A percentile compares a stretch with the other conserved stretches of the same genome.
Conservation (phyloP, 2,329 filamentous ascomycete genomes). For the Periconia digitata region DNA sequence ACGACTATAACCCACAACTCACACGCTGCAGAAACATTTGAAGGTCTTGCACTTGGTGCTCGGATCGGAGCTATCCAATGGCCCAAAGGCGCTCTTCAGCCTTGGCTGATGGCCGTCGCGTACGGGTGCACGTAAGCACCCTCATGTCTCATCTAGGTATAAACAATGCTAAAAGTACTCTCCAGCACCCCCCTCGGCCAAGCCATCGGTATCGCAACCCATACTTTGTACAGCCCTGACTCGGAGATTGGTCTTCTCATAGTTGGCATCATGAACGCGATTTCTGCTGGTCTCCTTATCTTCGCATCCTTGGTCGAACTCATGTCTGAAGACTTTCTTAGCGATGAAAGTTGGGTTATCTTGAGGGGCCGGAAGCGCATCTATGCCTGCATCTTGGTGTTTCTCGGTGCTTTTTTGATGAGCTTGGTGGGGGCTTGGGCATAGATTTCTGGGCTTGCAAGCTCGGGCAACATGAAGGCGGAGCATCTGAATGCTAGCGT, state of each 20-base stretch:
- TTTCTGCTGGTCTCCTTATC: conserved; percentile 76
- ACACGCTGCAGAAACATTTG: conserved; percentile 66
- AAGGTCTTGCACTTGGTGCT: conserved; percentile 81
- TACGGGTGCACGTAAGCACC: conserved; percentile 58
- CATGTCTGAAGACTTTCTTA: conserved; percentile 80
- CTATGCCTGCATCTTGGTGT: conserved; percentile 65
- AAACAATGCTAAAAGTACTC: conserved; percentile 43
- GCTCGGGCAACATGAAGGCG: too few species aligned
- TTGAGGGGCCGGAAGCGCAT: conserved; percentile 64
- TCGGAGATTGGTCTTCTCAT: conserved; percentile 76
- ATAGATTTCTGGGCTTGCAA: too few species aligned
- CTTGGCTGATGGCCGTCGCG: conserved; percentile 74
- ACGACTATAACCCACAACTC: not conserved
- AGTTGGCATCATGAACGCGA: conserved; percentile 85
- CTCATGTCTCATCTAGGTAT: not conserved
- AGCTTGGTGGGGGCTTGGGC: conserved; percentile 73
- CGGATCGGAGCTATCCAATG: conserved; percentile 77
- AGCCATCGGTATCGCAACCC: conserved; percentile 75
- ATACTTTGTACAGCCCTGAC: conserved; percentile 77
- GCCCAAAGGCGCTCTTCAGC: conserved; percentile 33
- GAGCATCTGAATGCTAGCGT: too few species aligned
- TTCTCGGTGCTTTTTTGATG: conserved; percentile 68
- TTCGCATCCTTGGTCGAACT: conserved; percentile 85
- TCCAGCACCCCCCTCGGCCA: conserved; percentile 73
- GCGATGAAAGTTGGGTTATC: conserved; percentile 71